Evolutionary conservation across 2,329 filamentous ascomycete genomes (phyloP), one percentile per base, ranked within the genome.

Genomic region (Trichoderma cornu-damae): DNA sequence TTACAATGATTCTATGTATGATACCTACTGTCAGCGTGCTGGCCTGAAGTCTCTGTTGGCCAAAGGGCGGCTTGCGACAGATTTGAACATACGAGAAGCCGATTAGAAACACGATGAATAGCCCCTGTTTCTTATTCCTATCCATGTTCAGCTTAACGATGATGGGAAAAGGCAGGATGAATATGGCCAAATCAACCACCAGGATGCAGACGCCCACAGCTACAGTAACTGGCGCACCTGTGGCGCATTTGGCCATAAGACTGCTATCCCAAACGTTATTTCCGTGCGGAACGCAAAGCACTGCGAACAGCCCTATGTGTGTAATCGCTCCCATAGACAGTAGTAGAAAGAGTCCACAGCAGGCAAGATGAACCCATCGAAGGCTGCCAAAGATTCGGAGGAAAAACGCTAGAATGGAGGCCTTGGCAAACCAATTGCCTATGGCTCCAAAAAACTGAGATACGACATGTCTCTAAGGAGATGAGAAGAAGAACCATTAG

Each of bases 351-450:
- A 53, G 50, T 5, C 18, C 50, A 14, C 24, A 53, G 28, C 50
- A 53, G 28, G 50, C 50, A 22, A 43, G 24, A 16, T 18, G 28
- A 24, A 40, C 50, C 50, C 50, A 53, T 7, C 38, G 50, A 8
- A 53, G 35, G 38, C 50, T 53, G 14, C 50, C 38, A 8, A 53
- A 53, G 3, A 53, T 22, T 12, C 50, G 28, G 9, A 34, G 20
- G 6, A 53, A 53, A 34, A 43, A 53, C 11, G 50, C 38, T n/a
- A 53, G 11, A 12, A 53, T 32, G 3, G 50, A 43, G 26, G 37
- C 50, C 20, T 53, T 53, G 14, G 50, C 38, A 16, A 53, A 20
- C 50, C 50, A 53, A 9, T 53, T 53, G 20, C 50, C 16, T 2
- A 14, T n/a, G 7, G 50, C 26, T 1, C 37, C 37, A 18, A 53